Evolutionary conservation across 805 yeast genomes (phyloP), one percentile per base, ranked within the genome.

Genomic region (Diddensiella santjacobensis): DNA sequence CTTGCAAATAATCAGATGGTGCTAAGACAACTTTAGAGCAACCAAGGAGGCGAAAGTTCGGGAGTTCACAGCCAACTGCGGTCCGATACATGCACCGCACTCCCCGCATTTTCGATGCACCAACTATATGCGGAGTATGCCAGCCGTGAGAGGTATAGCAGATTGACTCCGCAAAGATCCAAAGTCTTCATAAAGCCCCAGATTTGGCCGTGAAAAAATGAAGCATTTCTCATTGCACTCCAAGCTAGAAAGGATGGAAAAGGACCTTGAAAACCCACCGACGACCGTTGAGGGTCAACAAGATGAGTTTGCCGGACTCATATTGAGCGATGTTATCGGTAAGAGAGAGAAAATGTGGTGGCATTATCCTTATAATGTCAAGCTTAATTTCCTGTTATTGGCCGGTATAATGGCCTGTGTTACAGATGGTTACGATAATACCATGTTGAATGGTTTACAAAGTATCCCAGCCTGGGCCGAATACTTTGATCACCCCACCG

Each of bases 381-480:
- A 31, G 19, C 49, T 54, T n/a, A 54, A 54, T 40, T 17, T 54
- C 6, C 35, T 49, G 31, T 40, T 55, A 23, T 31, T 47, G 13
- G 42, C 42, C 4, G 47, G 49, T 4, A 41, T 55, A 33, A 17
- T 48, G 43, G 35, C 53, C n/a, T 41, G 47, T 17, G 40, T 47
- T 17, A 44, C 48, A 6, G 40, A 44, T 33, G 55, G 55, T 11
- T 53, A 51, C 30, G 56, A 53, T 44, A 55, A 51, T 20, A 41
- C 54, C 19, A 45, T 53, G 55, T 19, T 53, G 45, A 53, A 53
- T 22, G 55, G 57, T 8, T 39, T 52, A 22, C 55, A 52, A 42
- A 44, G 51, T 68, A 59, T 71, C 38, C 35, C 30, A 3, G 15
- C 40, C 5, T 53, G 56, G 56, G 40, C 46, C 24, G 17, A 20